Evolutionary conservation across 495 filamentous ascomycete species (phyloP).

Genomic region (Podospora australis): DNA sequence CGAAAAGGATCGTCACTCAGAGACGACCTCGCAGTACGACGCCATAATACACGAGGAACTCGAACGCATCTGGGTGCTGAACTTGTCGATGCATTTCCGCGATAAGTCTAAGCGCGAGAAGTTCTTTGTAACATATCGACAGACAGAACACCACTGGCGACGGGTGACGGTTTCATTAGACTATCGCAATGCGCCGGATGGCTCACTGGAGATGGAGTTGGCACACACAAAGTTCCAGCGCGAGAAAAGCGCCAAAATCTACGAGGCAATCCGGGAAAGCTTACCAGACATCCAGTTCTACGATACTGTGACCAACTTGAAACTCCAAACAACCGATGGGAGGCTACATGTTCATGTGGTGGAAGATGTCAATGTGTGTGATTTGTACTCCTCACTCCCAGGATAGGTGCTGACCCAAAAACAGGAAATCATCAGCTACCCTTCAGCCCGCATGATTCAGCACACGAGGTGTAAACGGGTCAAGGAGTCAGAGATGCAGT

Average conservation of each 20-base stretch:
- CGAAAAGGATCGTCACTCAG: slow-evolving; percentile 33
- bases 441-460: slow-evolving; percentile 63
- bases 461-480: slow-evolving; percentile 66
- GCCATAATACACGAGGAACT: slow-evolving; percentile 70
- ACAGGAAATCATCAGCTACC: slow-evolving; percentile 83
- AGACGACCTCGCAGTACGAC: slow-evolving; percentile 46
- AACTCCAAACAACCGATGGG: slow-evolving; percentile 83
- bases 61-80: slow-evolving; percentile 88
- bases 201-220: slow-evolving; percentile 82
- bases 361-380: slow-evolving; percentile 76
- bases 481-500: slow-evolving; percentile 67
- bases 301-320: slow-evolving; percentile 91
- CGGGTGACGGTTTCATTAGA: slow-evolving; percentile 91
- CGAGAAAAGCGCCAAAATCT: slow-evolving; percentile 91
- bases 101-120: slow-evolving; percentile 93
- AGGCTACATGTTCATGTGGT: slow-evolving; percentile 94
- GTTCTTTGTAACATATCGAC: slow-evolving; percentile 94
- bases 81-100: slow-evolving; percentile 97
- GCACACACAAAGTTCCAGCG: slow-evolving; percentile 73
- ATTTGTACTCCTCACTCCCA: background rate
- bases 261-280: slow-evolving; percentile 91
- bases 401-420: slow-evolving; percentile 7
- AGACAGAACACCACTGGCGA: slow-evolving; percentile 67
- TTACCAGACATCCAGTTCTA: slow-evolving; percentile 91
- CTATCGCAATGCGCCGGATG: slow-evolving; percentile 72